phyloP scores from a whole-genome alignment of 106 monocot genomes.

The Dendrobium catenatum region DNA sequence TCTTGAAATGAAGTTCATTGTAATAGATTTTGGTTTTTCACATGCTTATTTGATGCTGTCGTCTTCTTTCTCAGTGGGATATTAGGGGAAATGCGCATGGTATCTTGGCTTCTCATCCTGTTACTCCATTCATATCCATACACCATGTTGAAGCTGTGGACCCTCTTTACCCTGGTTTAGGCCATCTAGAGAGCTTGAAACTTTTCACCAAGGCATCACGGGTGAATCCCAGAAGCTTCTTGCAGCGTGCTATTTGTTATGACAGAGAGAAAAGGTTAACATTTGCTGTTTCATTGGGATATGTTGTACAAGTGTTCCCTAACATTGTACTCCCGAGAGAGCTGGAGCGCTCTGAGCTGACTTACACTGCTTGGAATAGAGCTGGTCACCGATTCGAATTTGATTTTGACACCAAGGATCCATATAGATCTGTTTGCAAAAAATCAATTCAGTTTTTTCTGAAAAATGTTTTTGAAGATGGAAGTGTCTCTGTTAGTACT shows the following conservation, averaged over 20 bases:
- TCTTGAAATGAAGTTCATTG: background rate
- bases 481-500: constrained; percentile 44
- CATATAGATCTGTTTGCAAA: constrained; percentile 58
- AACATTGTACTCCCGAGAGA: constrained; percentile 68
- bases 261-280: constrained; percentile 42
- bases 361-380: constrained; percentile 71
- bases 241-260: constrained; percentile 81
- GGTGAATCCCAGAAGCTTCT: constrained; percentile 42
- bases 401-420: constrained; percentile 84
- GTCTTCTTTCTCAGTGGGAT: constrained; percentile 56
- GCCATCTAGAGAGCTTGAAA: constrained; percentile 49
- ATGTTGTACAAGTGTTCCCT: constrained; percentile 79
- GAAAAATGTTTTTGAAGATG: constrained; percentile 51
- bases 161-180: constrained; percentile 71
- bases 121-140: constrained; percentile 77
- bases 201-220: constrained; percentile 80
- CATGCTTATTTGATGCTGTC: background rate
- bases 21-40: background rate
- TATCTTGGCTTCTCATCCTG: constrained; percentile 77
- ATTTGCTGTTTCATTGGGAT: constrained; percentile 72
- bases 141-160: constrained; percentile 88
- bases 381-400: constrained; percentile 47
- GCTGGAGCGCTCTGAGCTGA: constrained; percentile 72
- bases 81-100: constrained; percentile 72
- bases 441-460: constrained; percentile 71